Evolutionary conservation across 1,284 basidiomycete species (phyloP), one percentile per base, ranked within the genome.

Genomic region (Leucoagaricus sp.): DNA sequence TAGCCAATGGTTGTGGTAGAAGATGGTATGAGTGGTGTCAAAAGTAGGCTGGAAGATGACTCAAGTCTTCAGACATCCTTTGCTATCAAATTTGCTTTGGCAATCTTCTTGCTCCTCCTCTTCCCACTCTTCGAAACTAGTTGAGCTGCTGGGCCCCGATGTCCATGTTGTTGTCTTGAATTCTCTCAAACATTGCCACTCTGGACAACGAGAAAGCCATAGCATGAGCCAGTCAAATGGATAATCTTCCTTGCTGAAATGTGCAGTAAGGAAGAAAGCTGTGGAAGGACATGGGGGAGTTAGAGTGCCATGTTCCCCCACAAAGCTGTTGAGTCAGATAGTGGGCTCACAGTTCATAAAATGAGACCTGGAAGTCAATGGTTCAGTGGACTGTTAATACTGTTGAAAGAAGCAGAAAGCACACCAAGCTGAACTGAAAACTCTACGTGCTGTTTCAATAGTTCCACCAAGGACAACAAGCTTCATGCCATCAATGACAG

Each of bases 181-280:
- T 70, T 92, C 89, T 55, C 89, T 82, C 10, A 88, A 90, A 45
- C 89, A 84, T 65, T 91, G 88, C 89, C 89, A 91, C 70, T 91
- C 89, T 47, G 89, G 88, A 46, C 86, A 78, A 51, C 86, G 83
- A 44, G 86, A 87, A 51, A 91, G 83, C 89, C 89, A 91, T 34
- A 90, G 78, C 87, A 91, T 91, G 50, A 91, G 78, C 84, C 88
- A 91, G 71, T 91, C 89, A 64, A 91, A 91, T 2, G 89, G 89
- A 62, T 89, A 89, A 67, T 91, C 89, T 68, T 91, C 89, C 72
- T 91, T 89, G 59, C 83, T 87, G 74, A 92, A 91, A 72, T 91
- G 88, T 8, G 89, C 89, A 23, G 89, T 91, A 53, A 92, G 81
- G 82, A 91, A 92, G 79, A 92, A 92, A 0, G 89, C 89, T 91